Evolutionary conservation across 371 early-diverging fungal species (phyloP), one percentile per base, ranked within the genome.

Genomic region (Nematocida parisii): DNA sequence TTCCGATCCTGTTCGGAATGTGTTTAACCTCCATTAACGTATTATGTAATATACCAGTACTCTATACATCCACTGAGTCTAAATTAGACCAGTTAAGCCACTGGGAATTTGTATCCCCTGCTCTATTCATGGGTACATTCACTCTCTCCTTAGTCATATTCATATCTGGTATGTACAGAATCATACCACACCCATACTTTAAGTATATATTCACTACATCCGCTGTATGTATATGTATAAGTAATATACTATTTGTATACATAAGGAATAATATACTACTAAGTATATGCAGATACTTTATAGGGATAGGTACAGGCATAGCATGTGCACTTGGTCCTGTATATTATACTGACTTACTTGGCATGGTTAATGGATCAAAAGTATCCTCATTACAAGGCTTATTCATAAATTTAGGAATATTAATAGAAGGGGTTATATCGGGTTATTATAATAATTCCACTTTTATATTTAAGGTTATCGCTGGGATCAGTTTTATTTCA

Each of bases 1-100:
- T 77, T 1, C 80, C 80, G 0, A 42, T 77, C n/a, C 70, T 77
- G 0, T 77, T 77, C 47, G 80, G 80, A 27, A 77, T 77, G 80
- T 66, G 22, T 39, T 39, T 77, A n/a, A 71, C 57, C 0, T 33
- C 46, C 20, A 39, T 71, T 9, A 39, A 42, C 6, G 33, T 54
- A 6, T 13, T 77, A n/a, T 74, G 20, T 9, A 45, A 55, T 1
- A 52, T n/a, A 64, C 58, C 27, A 9, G 58, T 58, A 22, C 27
- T 1, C 7, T 2, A 27, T 27, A 27, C 0, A 1, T 27, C 33
- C 2, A 27, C 33, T 27, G 33, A 27, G 2, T 9, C 58, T 4
- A 18, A 1, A 22, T 20, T 64, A 5, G 13, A 27, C 11, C 13
- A 20, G 1, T 5, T 40, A 13, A 6, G 1, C 4, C 2, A n/a